These are phyloP conservation scores for Pleurotus sapidus DNA, from an alignment of 768 basidiomycete genomes.

Conservation along the genomic window DNA sequence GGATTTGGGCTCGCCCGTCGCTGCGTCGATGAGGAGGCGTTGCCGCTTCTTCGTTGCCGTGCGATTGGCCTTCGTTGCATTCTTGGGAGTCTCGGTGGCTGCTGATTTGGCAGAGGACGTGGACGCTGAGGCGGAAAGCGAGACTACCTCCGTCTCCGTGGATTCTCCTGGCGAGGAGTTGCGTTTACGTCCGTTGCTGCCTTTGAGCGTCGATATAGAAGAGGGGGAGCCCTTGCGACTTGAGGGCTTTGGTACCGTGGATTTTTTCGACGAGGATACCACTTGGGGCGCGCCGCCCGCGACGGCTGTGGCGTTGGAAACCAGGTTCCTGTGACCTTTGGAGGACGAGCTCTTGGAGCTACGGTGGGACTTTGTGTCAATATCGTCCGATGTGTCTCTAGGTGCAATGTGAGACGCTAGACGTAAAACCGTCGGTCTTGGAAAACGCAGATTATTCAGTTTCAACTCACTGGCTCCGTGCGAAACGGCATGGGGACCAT, in stretches of 20 bases:
- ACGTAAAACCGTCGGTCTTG: background rate
- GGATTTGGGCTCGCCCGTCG: background rate
- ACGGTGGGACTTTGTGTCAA: background rate
- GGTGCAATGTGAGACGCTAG: background rate
- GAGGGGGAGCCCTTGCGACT: background rate
- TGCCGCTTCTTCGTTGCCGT: constrained; percentile 4
- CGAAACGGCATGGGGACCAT: no score
- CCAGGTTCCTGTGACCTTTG: background rate
- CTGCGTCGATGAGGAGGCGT: constrained; percentile 3
- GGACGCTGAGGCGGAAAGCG: background rate
- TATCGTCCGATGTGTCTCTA: background rate
- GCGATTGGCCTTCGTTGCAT: background rate
- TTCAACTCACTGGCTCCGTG: no score
- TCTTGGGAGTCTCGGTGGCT: background rate
- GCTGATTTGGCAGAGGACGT: background rate
- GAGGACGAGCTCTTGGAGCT: constrained; percentile 5
- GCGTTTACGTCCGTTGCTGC: background rate
- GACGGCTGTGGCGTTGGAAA: background rate
- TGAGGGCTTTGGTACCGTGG: background rate
- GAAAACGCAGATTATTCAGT: no score
- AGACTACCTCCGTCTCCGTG: background rate
- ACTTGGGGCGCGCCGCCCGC: background rate
- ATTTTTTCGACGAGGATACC: background rate
- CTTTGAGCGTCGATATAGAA: background rate
- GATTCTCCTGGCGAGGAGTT: background rate